Evolutionary conservation across 2,329 filamentous ascomycete genomes (phyloP), one percentile per base, ranked within the genome.

Genomic region (Fonsecaea multimorphosa): DNA sequence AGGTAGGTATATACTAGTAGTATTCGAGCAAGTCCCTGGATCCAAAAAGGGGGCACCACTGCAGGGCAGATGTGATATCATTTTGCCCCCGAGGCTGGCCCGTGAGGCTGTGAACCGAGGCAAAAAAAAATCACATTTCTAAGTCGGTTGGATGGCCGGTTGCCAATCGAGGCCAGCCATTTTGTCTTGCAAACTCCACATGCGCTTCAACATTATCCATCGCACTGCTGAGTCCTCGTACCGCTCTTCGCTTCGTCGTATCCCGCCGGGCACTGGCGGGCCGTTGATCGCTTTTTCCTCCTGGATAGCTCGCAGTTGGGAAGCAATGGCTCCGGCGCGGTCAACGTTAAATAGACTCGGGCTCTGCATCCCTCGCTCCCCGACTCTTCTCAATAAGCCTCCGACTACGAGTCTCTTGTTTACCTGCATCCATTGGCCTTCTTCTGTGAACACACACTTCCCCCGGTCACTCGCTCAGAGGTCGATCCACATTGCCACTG

Each of bases 311-410:
- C 12, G 40, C 22, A 19, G 29, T 60, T 32, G 56, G 31, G 27
- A 8, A 29, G 54, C 51, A 51, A 69, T 69, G 67, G 67, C 64
- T 60, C 58, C 58, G 38, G 38, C 38, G 32, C 58, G 44, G 64
- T 67, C 67, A 58, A 65, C 54, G 60, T 61, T 67, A 65, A 64
- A 67, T 69, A 60, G 31, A 49, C n/a, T 68, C 51, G 24, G 61
- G 31, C 49, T 54, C n/a, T 54, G 58, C 51, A 54, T 32, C 36
- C 58, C 61, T 58, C 61, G 49, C 16, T 49, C 60, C 29, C 19
- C 54, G 9, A 22, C 14, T 53, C 32, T 55, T 11, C 46, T 61
- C 27, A 49, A 29, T 32, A 56, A 27, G 40, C 55, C 49, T 44
- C 36, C 59, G 38, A 55, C 53, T 19, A 40, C 24, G 22, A 44